Evolutionary conservation across 305 asterid species (phyloP), one percentile per base, ranked within the genome.

Genomic region (Euphrasia arctica): DNA sequence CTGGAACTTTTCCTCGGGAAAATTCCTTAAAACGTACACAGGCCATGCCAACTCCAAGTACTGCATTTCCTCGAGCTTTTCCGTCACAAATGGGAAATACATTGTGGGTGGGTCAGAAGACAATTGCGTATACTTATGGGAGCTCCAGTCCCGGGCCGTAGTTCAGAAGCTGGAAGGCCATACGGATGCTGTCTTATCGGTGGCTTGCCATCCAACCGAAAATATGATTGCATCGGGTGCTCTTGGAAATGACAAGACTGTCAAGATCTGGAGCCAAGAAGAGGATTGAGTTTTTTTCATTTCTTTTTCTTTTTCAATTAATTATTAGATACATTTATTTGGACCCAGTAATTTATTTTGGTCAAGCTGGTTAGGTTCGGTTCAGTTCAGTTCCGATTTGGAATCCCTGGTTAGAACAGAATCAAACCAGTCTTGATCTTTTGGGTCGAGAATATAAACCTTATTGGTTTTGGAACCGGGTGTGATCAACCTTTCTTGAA

Each of bases 81-180:
- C 99, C 36, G 75, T 86, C 58, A 88, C 99, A 47, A 88, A 93
- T 63, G 99, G 95, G 66, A 93, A 86, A 64, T 93, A 85, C 82
- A 86, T 93, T 29, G 96, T 88, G 54, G 80, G 99, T 48, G 99
- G 99, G 54, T 93, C 99, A 0, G 99, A 93, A 81, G 97, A 93
- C 70, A 85, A 86, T 36, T 74, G 80, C 43, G 81, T 93, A 36
- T 90, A 86, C 78, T 45, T 93, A 25, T 93, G 96, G 97, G 99
- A 93, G 74, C 96, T 93, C 39, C 99, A 93, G 72, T 80, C 97
- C 4, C 85, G 91, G 70, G 83, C 86, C 75, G 74, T 93, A 57
- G 88, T 93, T 68, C 99, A 93, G 69, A 93, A 88, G 81, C 82
- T 93, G 60, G 99, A 93, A 88, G 97, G 97, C 22, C 99, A 93